Base-by-base conservation (phyloP, 306 rosid species). In the Boehmeria nivea region DNA sequence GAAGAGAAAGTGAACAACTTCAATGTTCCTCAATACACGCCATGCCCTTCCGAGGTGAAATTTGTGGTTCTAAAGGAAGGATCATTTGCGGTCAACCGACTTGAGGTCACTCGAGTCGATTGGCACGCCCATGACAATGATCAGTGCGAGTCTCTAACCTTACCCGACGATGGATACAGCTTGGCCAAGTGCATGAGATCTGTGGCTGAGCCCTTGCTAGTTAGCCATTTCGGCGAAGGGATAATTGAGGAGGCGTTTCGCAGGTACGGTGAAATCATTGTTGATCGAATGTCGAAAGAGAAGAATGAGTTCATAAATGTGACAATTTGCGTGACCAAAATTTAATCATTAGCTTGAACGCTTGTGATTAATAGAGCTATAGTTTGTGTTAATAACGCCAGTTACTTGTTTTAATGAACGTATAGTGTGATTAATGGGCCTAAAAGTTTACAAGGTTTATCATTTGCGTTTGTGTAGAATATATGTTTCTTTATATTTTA, bases 1-100 rank as follows among this genome's bases (percentile, higher is more conserved):
- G 76, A 82, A 51, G 74, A 64, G 17, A 28, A 82, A 57, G 8
- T 82, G 64, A 43, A 78, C n/a, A 55, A 51, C 9, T 82, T 82
- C 72, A 82, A 82, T 66, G 68, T 82, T 49, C 84, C 76, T 55
- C 73, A 66, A 4, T 82, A 82, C 45, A 63, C 80, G 3, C 88
- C 88, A 27, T 78, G 78, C 1, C 66, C 74, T 7, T 60, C 67
- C 6, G 84, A 82, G 58, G 69, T 82, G 43, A 46, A 60, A 75
- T 15, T 6, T 10, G 80, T 74, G 67, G 62, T 82, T 23, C 1
- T 24, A 1, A 82, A 75, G 43, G 82, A 72, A 60, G 82, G 82
- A 4, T 78, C 82, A 5, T 78, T 82, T 64, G 51, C n/a, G 52
- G 48, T 72, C 40, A 63, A 57, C 19, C 18, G 24, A 9, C 1